Evolutionary conservation across 345 rosid genomes (phyloP).

Genomic region (Cardamine chenopodiifolia): DNA sequence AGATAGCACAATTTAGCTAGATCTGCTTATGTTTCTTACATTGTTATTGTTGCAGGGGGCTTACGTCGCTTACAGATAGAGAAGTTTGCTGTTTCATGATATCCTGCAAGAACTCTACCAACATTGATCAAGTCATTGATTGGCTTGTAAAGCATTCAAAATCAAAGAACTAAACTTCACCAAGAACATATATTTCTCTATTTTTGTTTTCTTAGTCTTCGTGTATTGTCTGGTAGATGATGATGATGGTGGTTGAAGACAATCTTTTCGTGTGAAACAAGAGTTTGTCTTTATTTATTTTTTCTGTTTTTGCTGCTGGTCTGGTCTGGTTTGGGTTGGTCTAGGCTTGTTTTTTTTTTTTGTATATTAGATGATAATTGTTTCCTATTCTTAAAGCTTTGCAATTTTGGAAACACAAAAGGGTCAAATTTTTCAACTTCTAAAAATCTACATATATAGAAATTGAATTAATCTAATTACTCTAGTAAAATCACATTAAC

Average conservation of each 20-base stretch:
- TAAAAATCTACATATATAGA: neutral
- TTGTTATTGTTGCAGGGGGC: slow-evolving; percentile 54
- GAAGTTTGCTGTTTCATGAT: slow-evolving; percentile 75
- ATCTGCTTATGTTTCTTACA: slow-evolving; percentile 3
- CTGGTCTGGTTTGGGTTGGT: slow-evolving; percentile 1
- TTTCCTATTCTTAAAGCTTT: slow-evolving; percentile 15
- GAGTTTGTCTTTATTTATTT: slow-evolving; percentile 16
- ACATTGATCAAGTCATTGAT: slow-evolving; percentile 68
- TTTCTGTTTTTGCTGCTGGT: neutral
- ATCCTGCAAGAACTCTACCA: slow-evolving; percentile 76
- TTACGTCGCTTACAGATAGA: slow-evolving; percentile 56
- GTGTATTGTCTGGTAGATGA: slow-evolving; percentile 12
- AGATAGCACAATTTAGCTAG: neutral
- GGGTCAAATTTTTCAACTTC: neutral
- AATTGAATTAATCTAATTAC: neutral
- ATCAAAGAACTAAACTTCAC: slow-evolving; percentile 53
- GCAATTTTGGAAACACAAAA: slow-evolving; percentile 7
- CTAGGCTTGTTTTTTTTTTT: slow-evolving; percentile 10
- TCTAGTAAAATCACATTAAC: neutral
- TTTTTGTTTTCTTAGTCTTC: slow-evolving; percentile 29
- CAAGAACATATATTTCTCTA: slow-evolving; percentile 22
- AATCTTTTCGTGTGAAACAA: slow-evolving; percentile 18
- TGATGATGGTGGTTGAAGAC: slow-evolving; percentile 18
- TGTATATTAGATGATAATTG: slow-evolving; percentile 31
- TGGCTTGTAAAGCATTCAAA: slow-evolving; percentile 80